Base-by-base conservation (phyloP, 2,329 filamentous ascomycete genomes). In the Neocucurbitaria cava region DNA sequence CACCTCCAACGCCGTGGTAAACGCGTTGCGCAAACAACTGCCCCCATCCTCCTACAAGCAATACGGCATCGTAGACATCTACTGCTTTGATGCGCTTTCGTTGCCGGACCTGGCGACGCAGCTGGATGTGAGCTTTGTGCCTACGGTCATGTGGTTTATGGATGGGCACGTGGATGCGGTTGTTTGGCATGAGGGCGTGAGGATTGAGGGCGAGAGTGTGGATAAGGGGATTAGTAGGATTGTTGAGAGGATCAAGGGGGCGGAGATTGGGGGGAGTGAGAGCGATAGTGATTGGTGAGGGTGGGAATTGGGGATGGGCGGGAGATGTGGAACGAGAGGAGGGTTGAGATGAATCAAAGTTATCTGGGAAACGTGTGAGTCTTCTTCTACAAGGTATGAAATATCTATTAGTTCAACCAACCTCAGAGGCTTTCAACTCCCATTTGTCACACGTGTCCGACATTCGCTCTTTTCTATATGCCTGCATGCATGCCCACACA, bases 121-220 rank as follows among this genome's bases (percentile, higher is more conserved):
- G 48, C 24, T 69, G 54, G 62, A 63, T 40, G 41, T 67, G 7
- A 59, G 43, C 28, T 69, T 69, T 59, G 64, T 67, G 41, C 65
- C 65, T 8, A 65, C 53, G 24, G 39, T 69, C 18, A 64, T 67
- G 61, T 69, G 64, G 64, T 69, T 66, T 24, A 54, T 52, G 28
- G 62, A 69, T 42, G 58, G 61, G 2, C 50, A 61, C 15, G 54
- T 58, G 42, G 65, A 69, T 53, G 47, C 65, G 10, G 44, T 67
- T 36, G 62, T 66, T 5, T 69, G 65, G 65, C 65, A 69, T 43
- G 57, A 64, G 21, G 65, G 65, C 2, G 63, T 64, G 11, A 52
- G 55, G 23, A 65, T 69, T 5, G 54, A 61, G 43, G 61, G 61
- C 1, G 66, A 69, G 56, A 68, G 60, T 35, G 64, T 65, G 15